A percentile compares a stretch with the other conserved stretches of the same genome.
Conservation (phyloP, 1,284 basidiomycete genomes). For the Austroboletus niveus region DNA sequence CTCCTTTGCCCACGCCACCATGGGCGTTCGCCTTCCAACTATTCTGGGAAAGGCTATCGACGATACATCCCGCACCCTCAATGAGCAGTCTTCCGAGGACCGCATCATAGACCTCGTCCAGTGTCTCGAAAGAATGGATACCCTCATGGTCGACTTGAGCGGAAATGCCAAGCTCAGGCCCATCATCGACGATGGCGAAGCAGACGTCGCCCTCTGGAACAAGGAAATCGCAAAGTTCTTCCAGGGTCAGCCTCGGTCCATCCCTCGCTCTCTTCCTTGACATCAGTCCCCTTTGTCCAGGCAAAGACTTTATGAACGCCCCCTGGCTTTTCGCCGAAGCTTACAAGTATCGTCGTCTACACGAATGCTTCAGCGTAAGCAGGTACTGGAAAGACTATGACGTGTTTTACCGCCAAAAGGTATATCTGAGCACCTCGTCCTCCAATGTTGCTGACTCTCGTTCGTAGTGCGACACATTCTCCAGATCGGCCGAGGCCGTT, state of each 20-base stretch:
- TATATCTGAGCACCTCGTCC: slow-evolving; percentile 24
- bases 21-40: slow-evolving; percentile 92
- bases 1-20: slow-evolving; percentile 91
- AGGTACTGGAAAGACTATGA: slow-evolving; percentile 91
- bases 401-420: slow-evolving; percentile 90
- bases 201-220: slow-evolving; percentile 95
- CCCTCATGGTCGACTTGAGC: slow-evolving; percentile 80
- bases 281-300: slow-evolving; percentile 33
- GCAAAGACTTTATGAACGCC: slow-evolving; percentile 95
- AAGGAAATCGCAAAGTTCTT: slow-evolving; percentile 94
- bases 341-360: slow-evolving; percentile 95
- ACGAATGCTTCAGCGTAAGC: slow-evolving; percentile 93
- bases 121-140: slow-evolving; percentile 87
- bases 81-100: slow-evolving; percentile 85
- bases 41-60: slow-evolving; percentile 97
- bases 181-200: slow-evolving; percentile 91
- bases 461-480: slow-evolving; percentile 89
- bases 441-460: slow-evolving; percentile 5
- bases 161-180: slow-evolving; percentile 79
- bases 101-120: slow-evolving; percentile 81
- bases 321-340: slow-evolving; percentile 97
- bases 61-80: slow-evolving; percentile 87
- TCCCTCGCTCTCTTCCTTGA: no score
- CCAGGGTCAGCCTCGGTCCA: slow-evolving; percentile 54
- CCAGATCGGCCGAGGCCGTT: slow-evolving; percentile 88